phyloP scores from a whole-genome alignment of 2,329 filamentous ascomycete genomes.

The Ophiosphaerella korrae region DNA sequence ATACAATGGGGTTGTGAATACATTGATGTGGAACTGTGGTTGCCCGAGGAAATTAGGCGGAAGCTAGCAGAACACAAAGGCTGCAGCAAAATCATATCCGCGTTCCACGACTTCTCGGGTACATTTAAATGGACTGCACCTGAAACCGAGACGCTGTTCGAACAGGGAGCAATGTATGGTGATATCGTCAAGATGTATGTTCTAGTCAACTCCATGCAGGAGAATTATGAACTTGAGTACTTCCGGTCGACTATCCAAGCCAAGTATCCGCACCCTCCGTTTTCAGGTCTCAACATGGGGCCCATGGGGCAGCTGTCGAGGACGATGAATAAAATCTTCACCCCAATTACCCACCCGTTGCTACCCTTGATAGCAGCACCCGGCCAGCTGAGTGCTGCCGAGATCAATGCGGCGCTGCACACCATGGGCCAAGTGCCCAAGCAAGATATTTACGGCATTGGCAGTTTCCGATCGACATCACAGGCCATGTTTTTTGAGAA shows the following conservation, averaged over 20 bases:
- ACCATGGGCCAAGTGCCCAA: conserved; percentile 81
- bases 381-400: conserved; percentile 81
- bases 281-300: conserved; percentile 88
- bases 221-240: conserved; percentile 89
- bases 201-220: conserved; percentile 78
- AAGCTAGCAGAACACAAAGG: conserved; percentile 72
- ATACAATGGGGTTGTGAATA: conserved; percentile 92
- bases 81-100: conserved; percentile 86
- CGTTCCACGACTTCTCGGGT: conserved; percentile 87
- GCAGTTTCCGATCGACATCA: conserved; percentile 71
- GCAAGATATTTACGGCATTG: conserved; percentile 80
- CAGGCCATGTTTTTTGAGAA: conserved; percentile 85
- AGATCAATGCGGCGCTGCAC: conserved; percentile 80
- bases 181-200: conserved; percentile 93
- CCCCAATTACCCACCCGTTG: conserved; percentile 83
- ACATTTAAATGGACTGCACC: conserved; percentile 81
- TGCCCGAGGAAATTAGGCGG: conserved; percentile 75
- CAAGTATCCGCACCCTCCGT: conserved; percentile 71
- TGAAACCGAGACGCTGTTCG: conserved; percentile 73
- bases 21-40: conserved; percentile 86
- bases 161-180: conserved; percentile 72
- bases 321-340: conserved; percentile 83
- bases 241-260: conserved; percentile 78
- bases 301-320: conserved; percentile 83
- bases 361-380: conserved; percentile 84